phyloP scores from a whole-genome alignment of 2,329 filamentous ascomycete genomes.

The Harringtonia aguacate region DNA sequence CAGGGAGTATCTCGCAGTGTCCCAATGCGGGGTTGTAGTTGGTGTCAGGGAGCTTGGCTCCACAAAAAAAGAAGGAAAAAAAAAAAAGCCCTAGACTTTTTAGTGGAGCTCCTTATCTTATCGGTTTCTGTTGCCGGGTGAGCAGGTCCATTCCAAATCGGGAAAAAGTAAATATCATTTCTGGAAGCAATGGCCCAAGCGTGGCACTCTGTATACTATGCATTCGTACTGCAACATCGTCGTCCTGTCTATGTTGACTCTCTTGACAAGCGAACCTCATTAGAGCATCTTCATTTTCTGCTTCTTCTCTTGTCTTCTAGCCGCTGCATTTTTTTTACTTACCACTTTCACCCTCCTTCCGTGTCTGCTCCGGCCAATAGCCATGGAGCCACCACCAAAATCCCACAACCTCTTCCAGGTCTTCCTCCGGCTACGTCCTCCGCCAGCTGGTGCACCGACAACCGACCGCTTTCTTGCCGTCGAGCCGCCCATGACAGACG shows the following conservation, averaged over 20 bases:
- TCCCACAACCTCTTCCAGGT: slow-evolving; percentile 69
- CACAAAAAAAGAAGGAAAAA: neutral
- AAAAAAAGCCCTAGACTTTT: slow-evolving; percentile 3
- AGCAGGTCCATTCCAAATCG: slow-evolving; percentile 6
- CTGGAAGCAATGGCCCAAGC: too few relatives aligned
- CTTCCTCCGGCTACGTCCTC: slow-evolving; percentile 74
- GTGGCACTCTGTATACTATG: too few relatives aligned
- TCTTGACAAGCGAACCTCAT: too few relatives aligned
- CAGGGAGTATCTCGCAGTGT: too few relatives aligned
- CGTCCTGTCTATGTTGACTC: too few relatives aligned
- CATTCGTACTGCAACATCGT: too few relatives aligned
- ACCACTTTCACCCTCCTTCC: neutral
- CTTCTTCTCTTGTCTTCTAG: neutral
- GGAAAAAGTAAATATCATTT: slow-evolving; percentile 10
- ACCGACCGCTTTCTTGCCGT: slow-evolving; percentile 69
- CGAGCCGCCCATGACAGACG: slow-evolving; percentile 38
- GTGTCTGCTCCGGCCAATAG: neutral
- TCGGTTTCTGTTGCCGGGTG: slow-evolving; percentile 10
- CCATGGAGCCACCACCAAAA: slow-evolving; percentile 27
- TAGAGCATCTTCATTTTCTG: neutral
- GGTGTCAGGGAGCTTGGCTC: neutral
- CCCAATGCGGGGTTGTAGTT: neutral
- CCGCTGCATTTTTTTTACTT: neutral
- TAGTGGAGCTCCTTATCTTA: slow-evolving; percentile 9
- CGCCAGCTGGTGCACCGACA: slow-evolving; percentile 31